Evolutionary conservation across 495 filamentous ascomycete species (phyloP), one percentile per base, ranked within the genome.

Genomic region (Xylaria grammica): DNA sequence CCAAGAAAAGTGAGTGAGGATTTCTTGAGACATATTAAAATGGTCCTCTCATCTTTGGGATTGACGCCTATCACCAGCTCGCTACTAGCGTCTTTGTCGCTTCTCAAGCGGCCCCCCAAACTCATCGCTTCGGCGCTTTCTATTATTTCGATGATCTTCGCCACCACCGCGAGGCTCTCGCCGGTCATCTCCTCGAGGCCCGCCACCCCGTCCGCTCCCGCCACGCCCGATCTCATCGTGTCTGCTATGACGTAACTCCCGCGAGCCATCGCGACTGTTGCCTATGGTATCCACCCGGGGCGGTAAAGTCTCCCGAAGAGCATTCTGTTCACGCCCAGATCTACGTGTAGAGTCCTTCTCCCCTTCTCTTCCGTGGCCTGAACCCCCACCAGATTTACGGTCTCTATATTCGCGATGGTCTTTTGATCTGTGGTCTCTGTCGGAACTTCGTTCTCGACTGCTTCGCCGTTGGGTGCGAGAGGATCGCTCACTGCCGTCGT

Each of bases 391-490:
- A n/a, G 67, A 72, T 62, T 75, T 72, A 20, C 75, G 72, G 29
- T 77, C 73, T 42, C 72, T 62, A 54, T 77, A 75, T 7, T 79
- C 75, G 36, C 74, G 72, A 32, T 73, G 67, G 1, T 81, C 77
- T 60, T 81, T 81, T 11, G 42, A 38, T 15, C 79, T 77, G 40
- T 75, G 72, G 1, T 78, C 77, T 55, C 74, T 70, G 7, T 78
- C 74, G 7, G 67, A 30, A 55, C 72, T 80, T 19, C 78, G 77
- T 53, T 82, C 78, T 20, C 77, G 74, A 61, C 79, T 84, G 61
- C 60, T 81, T 24, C 80, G 74, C 10, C 79, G 73, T 3, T 79
- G 80, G 11, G 70, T 53, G 19, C 80, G 72, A 19, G 72, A 67
- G 48, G 78, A 72, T 38, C 81, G 73, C 6, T 82, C 80, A 4